Evolutionary conservation across 331 rosid species (phyloP), one percentile per base, ranked within the genome.

Genomic region (Ulmus americana): DNA sequence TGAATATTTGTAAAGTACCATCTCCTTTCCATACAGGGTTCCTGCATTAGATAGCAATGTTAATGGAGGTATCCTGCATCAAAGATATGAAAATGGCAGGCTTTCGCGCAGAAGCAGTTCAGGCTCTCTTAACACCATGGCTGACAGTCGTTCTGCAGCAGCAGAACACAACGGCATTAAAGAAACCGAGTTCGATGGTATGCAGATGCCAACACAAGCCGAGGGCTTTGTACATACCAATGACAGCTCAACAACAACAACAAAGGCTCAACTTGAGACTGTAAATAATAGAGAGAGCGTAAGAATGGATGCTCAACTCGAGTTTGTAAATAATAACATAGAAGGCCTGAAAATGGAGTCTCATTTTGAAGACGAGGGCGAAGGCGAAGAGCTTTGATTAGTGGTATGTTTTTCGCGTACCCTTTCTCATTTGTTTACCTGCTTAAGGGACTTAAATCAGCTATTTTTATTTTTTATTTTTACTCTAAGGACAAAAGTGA

Each of bases 221-320:
- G 73, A 39, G 76, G 80, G 77, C 73, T 62, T 50, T 81, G 96
- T 90, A 84, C 77, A 87, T 94, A 86, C 74, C 68, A 73, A 75
- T 76, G 82, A 78, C 77, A 71, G 70, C 81, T 76, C 77, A 38
- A 78, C 73, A 74, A 73, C 84, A 15, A 63, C 35, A 28, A 28
- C 35, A 70, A 69, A 75, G 64, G 54, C 80, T 78, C 82, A 41
- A 81, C 88, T 74, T 80, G 85, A 81, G 85, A 73, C 52, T 94
- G 97, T 94, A 94, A 81, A 85, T 94, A 85, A 83, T 71, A 82
- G 67, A 79, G 96, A 81, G 87, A 78, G 81, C 87, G 78, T 74
- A 59, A 81, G 64, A 81, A 74, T 41, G 79, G 87, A 74, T 76
- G 86, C 87, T 84, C 91, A 76, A 57, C 88, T 83, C 90, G 84